Base-by-base conservation (phyloP, 495 filamentous ascomycete species). In the Hyaloscypha bicolor region DNA sequence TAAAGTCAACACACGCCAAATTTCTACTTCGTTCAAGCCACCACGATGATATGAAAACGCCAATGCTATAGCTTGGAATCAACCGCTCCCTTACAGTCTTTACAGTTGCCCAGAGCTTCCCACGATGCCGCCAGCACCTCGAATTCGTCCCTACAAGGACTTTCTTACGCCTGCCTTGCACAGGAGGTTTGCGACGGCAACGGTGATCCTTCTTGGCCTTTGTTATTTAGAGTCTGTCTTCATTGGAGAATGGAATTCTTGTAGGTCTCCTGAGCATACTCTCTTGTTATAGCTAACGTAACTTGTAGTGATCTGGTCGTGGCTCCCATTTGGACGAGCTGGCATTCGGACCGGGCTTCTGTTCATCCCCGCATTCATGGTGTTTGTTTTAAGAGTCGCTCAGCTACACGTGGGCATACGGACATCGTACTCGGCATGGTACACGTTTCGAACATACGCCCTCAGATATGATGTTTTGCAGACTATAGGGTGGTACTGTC, bases 91-190 rank as follows among this genome's bases (percentile, higher is more conserved):
- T 53, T 33, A 65, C 71, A 60, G 71, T 71, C 68, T 32, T 66
- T 71, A 73, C 71, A 42, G 22, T 51, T 55, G 45, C 30, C n/a
- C 42, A 35, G 37, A 69, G 35, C 35, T 6, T 42, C 22, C 22
- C 37, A 14, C 16, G 37, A 74, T 70, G 73, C 29, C 73, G 14
- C 71, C 68, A 16, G 21, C 63, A 31, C 35, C 64, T 31, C 66
- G 73, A 56, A 64, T 73, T 39, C 73, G 73, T 69, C 73, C 73
- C 22, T 75, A 75, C 67, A 75, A 94, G 80, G 91, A 96, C 73
- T 93, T 96, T 77, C 79, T 98, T 65, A 97, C 94, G 48, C 94
- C 95, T 39, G 86, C 91, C 51, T 79, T 98, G 62, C 95, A 99
- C 76, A 84, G 92, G 70, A 85, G 93, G 65, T 98, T 97, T 81